Evolutionary conservation across 129 eudicot genomes (phyloP), one percentile per base, ranked within the genome.

Genomic region (Calendula officinalis): DNA sequence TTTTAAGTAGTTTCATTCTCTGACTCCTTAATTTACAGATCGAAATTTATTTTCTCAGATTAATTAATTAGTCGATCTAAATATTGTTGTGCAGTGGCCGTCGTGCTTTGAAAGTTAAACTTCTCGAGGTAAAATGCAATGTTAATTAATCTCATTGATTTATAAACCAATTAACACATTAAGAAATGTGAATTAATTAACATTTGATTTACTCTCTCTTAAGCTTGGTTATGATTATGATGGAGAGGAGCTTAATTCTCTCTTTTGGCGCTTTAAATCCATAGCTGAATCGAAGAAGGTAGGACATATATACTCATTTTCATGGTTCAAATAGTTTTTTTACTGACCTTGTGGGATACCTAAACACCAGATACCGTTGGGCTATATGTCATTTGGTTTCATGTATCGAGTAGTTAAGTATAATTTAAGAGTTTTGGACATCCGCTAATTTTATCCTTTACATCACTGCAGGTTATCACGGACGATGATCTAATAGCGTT

Each of bases 271-370:
- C 35, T 89, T 89, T 64, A 89, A 89, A 81, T 53, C 85, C 70
- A 80, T 86, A 13, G 95, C 95, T 42, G 91, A 87, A 62, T 77
- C 68, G 69, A 89, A 85, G 70, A 89, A 89, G 97, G 95, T 84
- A 60, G 3, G 56, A n/a, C n/a, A n/a, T n/a, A n/a, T n/a, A n/a
- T n/a, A n/a, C n/a, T n/a, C n/a, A n/a, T n/a, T n/a, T n/a, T n/a
- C n/a, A n/a, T n/a, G n/a, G n/a, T n/a, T n/a, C n/a, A n/a, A n/a
- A n/a, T n/a, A n/a, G n/a, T n/a, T n/a, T n/a, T n/a, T n/a, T n/a
- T n/a, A n/a, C n/a, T n/a, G n/a, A n/a, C n/a, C n/a, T n/a, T n/a
- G n/a, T n/a, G n/a, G n/a, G n/a, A n/a, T n/a, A n/a, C n/a, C 30
- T 22, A 22, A 22, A 22, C 30, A 22, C 2, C 30, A 22, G 30